Evolutionary conservation across 176 grass and related monocot genomes (phyloP).

Genomic region (Oryza meyeriana): DNA sequence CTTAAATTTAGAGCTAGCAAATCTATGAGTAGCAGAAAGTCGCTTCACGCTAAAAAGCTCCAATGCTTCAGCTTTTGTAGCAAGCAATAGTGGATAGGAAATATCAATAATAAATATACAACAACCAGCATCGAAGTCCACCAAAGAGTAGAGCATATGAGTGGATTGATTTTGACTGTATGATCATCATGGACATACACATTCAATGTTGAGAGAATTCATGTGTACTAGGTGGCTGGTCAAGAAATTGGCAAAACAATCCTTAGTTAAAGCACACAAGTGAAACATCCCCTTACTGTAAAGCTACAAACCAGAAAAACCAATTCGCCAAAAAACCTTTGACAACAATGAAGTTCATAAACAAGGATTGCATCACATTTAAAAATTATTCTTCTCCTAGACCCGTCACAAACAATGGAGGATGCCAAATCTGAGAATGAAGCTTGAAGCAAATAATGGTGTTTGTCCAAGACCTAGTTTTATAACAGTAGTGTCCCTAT

Average conservation of each 20-base stretch:
- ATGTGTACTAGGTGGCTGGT: slow-evolving; percentile 83
- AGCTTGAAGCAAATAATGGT: no score
- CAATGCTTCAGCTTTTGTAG: slow-evolving; percentile 79
- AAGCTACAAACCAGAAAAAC: no score
- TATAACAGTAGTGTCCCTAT: no score
- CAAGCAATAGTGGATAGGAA: slow-evolving; percentile 50
- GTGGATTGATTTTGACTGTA: slow-evolving; percentile 86
- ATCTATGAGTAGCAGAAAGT: slow-evolving; percentile 50
- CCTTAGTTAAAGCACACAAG: no score
- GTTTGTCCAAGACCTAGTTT: no score
- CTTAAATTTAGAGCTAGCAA: slow-evolving; percentile 65
- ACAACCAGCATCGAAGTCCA: slow-evolving; percentile 91
- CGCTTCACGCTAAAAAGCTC: slow-evolving; percentile 90
- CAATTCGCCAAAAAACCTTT: no score
- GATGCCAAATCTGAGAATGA: no score
- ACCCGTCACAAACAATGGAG: no score
- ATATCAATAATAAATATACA: slow-evolving; percentile 68
- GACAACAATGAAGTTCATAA: no score
- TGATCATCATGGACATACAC: slow-evolving; percentile 87
- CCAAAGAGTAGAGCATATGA: slow-evolving; percentile 76
- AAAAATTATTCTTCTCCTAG: no score
- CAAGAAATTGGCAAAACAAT: slow-evolving; percentile 44
- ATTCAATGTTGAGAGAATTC: slow-evolving; percentile 86
- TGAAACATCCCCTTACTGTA: no score
- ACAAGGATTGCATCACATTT: no score